phyloP scores from a whole-genome alignment of 164 flowering plant species.

The Berberis thunbergii region DNA sequence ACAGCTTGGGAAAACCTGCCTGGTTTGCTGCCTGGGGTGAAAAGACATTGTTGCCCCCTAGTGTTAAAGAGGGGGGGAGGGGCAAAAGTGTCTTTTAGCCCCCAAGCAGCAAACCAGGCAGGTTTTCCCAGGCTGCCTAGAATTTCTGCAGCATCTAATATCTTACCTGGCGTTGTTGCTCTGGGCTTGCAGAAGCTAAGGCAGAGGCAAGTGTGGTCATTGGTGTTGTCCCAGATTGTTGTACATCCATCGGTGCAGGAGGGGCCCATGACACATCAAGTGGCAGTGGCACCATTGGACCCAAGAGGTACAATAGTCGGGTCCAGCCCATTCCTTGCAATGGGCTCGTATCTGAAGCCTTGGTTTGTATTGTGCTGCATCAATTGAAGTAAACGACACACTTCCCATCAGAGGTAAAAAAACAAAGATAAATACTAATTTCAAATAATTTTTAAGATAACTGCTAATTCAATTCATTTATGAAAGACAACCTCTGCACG shows the following conservation, averaged over 20 bases:
- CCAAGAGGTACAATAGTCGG: conserved; percentile 39
- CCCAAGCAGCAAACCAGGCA: too few relatives aligned
- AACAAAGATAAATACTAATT: not conserved
- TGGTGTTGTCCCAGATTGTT: conserved; percentile 29
- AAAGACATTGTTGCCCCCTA: too few relatives aligned
- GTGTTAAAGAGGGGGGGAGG: too few relatives aligned
- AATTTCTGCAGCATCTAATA: not conserved
- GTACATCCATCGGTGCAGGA: conserved; percentile 23
- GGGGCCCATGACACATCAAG: conserved; percentile 37
- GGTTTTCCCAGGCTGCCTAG: too few relatives aligned
- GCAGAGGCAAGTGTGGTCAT: conserved; percentile 51
- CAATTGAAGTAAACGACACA: conserved; percentile 13
- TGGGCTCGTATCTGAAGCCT: conserved; percentile 41
- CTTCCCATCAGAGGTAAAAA: not conserved
- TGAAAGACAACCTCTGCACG: too few relatives aligned
- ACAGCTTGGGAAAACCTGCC: too few relatives aligned
- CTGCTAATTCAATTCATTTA: too few relatives aligned
- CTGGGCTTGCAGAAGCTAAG: conserved; percentile 54
- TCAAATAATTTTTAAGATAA: too few relatives aligned
- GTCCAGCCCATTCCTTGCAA: conserved; percentile 34
- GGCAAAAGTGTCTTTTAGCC: too few relatives aligned
- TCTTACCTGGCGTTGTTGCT: conserved; percentile 38
- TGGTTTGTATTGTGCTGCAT: conserved; percentile 38
- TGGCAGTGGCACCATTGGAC: conserved; percentile 38
- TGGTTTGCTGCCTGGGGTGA: too few relatives aligned